Evolutionary conservation across 2,329 filamentous ascomycete genomes (phyloP).

Genomic region (Didymellaceae sp.): DNA sequence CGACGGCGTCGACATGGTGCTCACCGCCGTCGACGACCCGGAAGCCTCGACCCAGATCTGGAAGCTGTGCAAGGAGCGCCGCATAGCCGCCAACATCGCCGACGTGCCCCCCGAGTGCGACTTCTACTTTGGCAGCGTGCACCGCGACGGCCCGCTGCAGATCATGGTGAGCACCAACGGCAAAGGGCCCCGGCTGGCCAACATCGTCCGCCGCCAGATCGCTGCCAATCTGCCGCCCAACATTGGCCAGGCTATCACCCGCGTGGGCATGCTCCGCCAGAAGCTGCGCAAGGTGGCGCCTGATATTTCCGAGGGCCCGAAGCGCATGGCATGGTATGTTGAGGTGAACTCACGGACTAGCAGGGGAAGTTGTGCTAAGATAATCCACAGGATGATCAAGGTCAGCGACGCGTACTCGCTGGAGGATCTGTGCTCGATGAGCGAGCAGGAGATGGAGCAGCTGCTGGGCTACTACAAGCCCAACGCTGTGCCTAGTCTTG

Average conservation of each 20-base stretch:
- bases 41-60: conserved; percentile 89
- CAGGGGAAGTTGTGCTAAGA: conserved; percentile 40
- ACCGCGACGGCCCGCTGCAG: conserved; percentile 93
- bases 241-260: conserved; percentile 83
- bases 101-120: conserved; percentile 97
- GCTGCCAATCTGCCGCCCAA: conserved; percentile 76
- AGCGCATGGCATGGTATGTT: conserved; percentile 83
- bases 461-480: conserved; percentile 76
- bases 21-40: conserved; percentile 92
- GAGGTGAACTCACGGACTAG: not conserved
- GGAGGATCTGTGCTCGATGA: conserved; percentile 83
- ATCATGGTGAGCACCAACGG: conserved; percentile 99
- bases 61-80: conserved; percentile 86
- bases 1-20: conserved; percentile 81
- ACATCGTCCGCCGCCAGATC: conserved; percentile 82
- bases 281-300: conserved; percentile 82
- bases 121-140: conserved; percentile 96
- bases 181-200: conserved; percentile 89
- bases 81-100: conserved; percentile 91
- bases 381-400: conserved; percentile 78
- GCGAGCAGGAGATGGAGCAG: conserved; percentile 79
- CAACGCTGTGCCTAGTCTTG: conserved; percentile 52
- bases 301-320: conserved; percentile 73
- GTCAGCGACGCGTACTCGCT: conserved; percentile 88
- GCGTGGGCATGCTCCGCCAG: conserved; percentile 78